phyloP scores from a whole-genome alignment of 352 stramenopile genomes.

The Phytophthora nicotianae region DNA sequence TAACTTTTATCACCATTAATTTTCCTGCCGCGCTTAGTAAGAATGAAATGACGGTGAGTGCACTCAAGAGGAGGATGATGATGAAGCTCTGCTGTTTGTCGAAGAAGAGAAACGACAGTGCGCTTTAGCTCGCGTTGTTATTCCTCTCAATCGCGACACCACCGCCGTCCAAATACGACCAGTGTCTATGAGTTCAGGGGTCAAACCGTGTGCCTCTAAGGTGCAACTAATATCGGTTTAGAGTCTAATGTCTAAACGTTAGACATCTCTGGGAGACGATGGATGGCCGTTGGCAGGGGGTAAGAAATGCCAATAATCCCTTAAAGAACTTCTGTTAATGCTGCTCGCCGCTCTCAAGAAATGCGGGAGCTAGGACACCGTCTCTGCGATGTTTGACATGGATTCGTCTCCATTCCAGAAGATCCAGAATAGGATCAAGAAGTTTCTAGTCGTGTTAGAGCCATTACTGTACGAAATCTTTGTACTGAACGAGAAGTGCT shows the following conservation, averaged over 20 bases:
- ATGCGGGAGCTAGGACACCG: slow-evolving; percentile 3
- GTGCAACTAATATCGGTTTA: no score
- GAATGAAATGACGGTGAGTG: neutral
- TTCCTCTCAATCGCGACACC: neutral
- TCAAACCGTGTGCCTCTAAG: neutral
- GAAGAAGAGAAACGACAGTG: neutral
- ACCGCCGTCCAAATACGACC: neutral
- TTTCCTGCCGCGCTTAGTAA: no score
- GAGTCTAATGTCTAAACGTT: slow-evolving; percentile 2
- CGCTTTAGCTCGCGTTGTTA: no score
- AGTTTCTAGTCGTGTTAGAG: no score
- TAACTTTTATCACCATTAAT: no score
- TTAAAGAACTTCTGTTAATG: slow-evolving; percentile 15
- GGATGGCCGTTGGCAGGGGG: neutral
- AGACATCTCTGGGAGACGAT: slow-evolving; percentile 1
- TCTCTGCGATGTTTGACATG: neutral
- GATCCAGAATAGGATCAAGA: neutral
- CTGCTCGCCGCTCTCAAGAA: neutral
- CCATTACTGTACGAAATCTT: neutral
- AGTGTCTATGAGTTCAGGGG: neutral
- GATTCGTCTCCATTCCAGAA: neutral
- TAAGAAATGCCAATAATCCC: neutral
- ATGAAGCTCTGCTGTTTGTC: neutral
- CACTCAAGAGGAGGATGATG: neutral
- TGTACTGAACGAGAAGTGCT: neutral